A percentile compares a stretch with the other conserved stretches of the same genome.
phyloP scores from a whole-genome alignment of 345 rosid species.

The Anastatica hierochuntica region DNA sequence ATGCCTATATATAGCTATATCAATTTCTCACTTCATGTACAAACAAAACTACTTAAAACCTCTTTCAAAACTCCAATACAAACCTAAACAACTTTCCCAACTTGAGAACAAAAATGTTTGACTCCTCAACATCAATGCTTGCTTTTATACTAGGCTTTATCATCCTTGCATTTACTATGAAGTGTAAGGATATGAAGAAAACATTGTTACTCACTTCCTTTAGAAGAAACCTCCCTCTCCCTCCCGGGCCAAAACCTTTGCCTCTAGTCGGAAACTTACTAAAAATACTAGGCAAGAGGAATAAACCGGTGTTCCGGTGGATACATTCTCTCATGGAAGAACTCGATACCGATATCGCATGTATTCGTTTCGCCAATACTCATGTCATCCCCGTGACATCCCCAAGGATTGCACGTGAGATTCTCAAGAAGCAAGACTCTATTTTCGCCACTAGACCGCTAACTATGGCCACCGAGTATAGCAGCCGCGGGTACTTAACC shows the following conservation, averaged over 20 bases:
- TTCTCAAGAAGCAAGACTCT: slow-evolving; percentile 34
- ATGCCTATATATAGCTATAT: too few relatives aligned
- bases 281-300: slow-evolving; percentile 6
- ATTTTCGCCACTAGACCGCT: too few relatives aligned
- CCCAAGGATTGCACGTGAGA: slow-evolving; percentile 29
- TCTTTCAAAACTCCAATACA: neutral
- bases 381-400: slow-evolving; percentile 33
- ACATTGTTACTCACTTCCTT: neutral
- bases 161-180: neutral
- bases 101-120: slow-evolving; percentile 3
- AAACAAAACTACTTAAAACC: too few relatives aligned
- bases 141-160: neutral
- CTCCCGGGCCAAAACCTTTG: slow-evolving; percentile 36
- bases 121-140: neutral
- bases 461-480: too few relatives aligned
- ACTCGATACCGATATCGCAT: slow-evolving; percentile 30
- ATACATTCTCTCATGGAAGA: slow-evolving; percentile 31
- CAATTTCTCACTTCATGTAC: too few relatives aligned
- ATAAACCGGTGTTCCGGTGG: slow-evolving; percentile 34
- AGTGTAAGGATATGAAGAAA: slow-evolving; percentile 2
- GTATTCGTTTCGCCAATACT: slow-evolving; percentile 29
- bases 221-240: slow-evolving; percentile 20
- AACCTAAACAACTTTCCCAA: neutral
- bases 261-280: slow-evolving; percentile 36
- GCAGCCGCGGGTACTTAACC: too few relatives aligned